A percentile compares a stretch with the other conserved stretches of the same genome.
Evolutionary conservation across 768 basidiomycete genomes (phyloP).

Genomic region (Dictyophora rubrovolvata): DNA sequence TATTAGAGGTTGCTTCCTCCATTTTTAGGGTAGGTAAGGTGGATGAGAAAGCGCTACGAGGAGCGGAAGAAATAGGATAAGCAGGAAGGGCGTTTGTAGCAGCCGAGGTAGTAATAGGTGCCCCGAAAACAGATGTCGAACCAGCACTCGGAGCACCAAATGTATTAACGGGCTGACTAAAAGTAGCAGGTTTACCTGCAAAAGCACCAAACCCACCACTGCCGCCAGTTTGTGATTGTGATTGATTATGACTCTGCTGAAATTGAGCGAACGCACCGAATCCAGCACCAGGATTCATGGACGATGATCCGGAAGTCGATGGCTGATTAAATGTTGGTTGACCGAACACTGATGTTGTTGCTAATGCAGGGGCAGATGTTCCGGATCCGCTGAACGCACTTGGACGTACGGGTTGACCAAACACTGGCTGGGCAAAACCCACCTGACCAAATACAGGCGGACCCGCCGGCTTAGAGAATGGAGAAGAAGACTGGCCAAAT

Average conservation of each 20-base stretch:
- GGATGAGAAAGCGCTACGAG: slow-evolving; percentile 10
- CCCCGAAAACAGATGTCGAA: slow-evolving; percentile 25
- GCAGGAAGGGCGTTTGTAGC: background rate
- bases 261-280: slow-evolving; percentile 8
- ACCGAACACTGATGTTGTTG: slow-evolving; percentile 26
- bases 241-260: slow-evolving; percentile 14
- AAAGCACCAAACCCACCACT: slow-evolving; percentile 16
- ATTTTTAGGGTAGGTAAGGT: no score
- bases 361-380: slow-evolving; percentile 21
- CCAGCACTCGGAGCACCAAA: slow-evolving; percentile 34
- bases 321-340: slow-evolving; percentile 26
- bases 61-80: no score
- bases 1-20: background rate
- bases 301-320: slow-evolving; percentile 19
- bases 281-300: slow-evolving; percentile 20
- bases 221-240: background rate
- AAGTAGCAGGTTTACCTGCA: slow-evolving; percentile 26
- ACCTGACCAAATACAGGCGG: slow-evolving; percentile 7
- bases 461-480: slow-evolving; percentile 9
- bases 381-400: slow-evolving; percentile 28
- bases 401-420: slow-evolving; percentile 16
- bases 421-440: slow-evolving; percentile 13
- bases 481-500: slow-evolving; percentile 1
- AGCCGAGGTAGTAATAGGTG: no score
- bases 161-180: slow-evolving; percentile 42